Percentiles rank a stretch among this genome's conserved stretches.
These are phyloP conservation scores for Cryphonectria naterciae DNA, from an alignment of 2,329 filamentous ascomycete species.

Conservation along the genomic window DNA sequence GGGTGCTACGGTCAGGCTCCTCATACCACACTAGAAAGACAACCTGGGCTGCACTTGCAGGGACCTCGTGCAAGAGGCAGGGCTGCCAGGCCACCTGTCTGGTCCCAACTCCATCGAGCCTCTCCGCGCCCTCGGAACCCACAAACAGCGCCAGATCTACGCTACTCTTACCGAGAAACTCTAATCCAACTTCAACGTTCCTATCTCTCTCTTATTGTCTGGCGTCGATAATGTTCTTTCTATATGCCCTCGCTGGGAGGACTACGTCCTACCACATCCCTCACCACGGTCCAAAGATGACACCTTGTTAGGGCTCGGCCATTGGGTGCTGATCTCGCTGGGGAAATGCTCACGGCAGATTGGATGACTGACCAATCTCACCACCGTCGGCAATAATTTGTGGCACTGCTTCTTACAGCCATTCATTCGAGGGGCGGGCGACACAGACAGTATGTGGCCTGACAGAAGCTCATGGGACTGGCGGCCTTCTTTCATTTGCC, in stretches of 20 bases:
- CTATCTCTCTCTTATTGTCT: slow-evolving; percentile 2
- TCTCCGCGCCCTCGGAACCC: slow-evolving; percentile 26
- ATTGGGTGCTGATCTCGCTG: neutral
- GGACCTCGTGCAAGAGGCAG: slow-evolving; percentile 7
- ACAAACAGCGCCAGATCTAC: slow-evolving; percentile 30
- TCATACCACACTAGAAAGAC: slow-evolving; percentile 11
- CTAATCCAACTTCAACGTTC: slow-evolving; percentile 26
- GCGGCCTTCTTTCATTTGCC: neutral
- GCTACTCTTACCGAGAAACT: slow-evolving; percentile 31
- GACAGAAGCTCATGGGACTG: neutral
- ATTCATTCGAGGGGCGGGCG: neutral
- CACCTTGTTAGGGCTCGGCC: neutral
- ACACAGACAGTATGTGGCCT: neutral
- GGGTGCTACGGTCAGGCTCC: slow-evolving; percentile 3
- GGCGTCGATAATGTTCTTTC: neutral
- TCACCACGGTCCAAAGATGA: neutral
- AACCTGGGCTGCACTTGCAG: slow-evolving; percentile 13
- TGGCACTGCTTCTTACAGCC: neutral
- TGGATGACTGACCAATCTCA: neutral
- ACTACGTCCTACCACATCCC: slow-evolving; percentile 15
- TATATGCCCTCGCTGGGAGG: neutral
- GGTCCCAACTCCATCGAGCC: slow-evolving; percentile 29
- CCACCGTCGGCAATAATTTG: neutral
- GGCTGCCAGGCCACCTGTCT: slow-evolving; percentile 24
- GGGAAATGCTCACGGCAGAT: neutral